phyloP scores from a whole-genome alignment of 2,329 filamentous ascomycete genomes.

The Alternaria arbusti region DNA sequence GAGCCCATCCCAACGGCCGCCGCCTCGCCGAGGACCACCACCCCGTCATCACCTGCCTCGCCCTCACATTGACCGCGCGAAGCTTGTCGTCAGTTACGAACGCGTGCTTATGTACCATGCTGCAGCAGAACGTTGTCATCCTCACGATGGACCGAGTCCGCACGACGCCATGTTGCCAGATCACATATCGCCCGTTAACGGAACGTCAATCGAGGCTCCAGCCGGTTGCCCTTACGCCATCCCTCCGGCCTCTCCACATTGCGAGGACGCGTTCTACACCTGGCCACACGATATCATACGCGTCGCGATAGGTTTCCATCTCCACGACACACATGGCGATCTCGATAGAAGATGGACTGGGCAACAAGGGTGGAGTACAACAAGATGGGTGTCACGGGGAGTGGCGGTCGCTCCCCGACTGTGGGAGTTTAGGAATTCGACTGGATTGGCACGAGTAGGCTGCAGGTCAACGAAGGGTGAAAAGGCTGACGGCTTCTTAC shows the following conservation, averaged over 20 bases:
- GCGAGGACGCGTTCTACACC: neutral
- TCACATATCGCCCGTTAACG: neutral
- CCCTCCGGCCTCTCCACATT: neutral
- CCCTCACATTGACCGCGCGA: neutral
- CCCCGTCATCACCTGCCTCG: neutral
- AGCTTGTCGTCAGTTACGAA: neutral
- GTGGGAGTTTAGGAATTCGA: neutral
- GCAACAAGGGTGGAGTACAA: neutral
- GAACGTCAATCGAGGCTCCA: neutral
- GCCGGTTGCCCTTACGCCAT: neutral
- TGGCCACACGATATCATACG: neutral
- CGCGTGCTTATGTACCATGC: neutral
- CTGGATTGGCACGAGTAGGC: neutral
- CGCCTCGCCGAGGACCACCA: neutral
- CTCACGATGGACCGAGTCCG: neutral
- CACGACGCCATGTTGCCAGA: neutral
- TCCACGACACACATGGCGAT: neutral
- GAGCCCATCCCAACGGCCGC: no score
- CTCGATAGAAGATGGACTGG: neutral
- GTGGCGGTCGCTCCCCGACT: neutral
- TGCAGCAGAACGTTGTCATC: neutral
- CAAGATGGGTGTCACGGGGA: neutral
- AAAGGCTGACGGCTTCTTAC: neutral
- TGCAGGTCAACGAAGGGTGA: neutral
- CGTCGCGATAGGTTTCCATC: neutral